Base-by-base conservation (phyloP, 164 flowering plant genomes). In the Aristolochia californica region DNA sequence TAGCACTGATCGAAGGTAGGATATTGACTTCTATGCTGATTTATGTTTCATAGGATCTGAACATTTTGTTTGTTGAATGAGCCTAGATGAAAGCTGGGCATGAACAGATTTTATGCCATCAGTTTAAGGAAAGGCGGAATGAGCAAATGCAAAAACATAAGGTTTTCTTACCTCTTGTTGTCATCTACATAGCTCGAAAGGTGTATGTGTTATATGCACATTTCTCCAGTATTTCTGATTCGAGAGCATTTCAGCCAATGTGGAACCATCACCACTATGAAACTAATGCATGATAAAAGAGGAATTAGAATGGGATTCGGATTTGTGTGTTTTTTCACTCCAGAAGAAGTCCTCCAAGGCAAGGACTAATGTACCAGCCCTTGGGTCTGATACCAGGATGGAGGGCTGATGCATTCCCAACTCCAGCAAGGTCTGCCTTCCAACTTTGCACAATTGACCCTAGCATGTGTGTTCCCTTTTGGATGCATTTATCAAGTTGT, bases 11-110 rank as follows among this genome's bases (percentile, higher is more conserved):
- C 48, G n/a, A 11, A 26, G 21, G 18, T 21, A 14, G 43, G 17
- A 9, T 47, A 27, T n/a, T 28, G 13, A 21, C 34, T 12, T 40
- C 28, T 2, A 13, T 25, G 28, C 40, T 61, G 56, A 24, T 44
- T 12, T 56, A 45, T 45, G 14, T 40, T 61, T 56, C 48, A 17
- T 50, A 91, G 98, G 96, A 18, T 78, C 93, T 1, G 85, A 85
- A 71, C 67, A 56, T n/a, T 55, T 43, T 87, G 24, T 93, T 83
- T 75, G 95, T 93, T 5, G 89, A 79, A 44, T 76, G 88, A 73
- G 98, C 95, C 58, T 96, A 91, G 62, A 88, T 86, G 72, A 84
- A 80, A 69, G 75, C 80, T 16, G 96, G 86, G 64, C 83, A 93
- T 0, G 80, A 80, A 60, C 79, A 78, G 58, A 53, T 88, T n/a